phyloP scores from a whole-genome alignment of 1,284 basidiomycete genomes.

The Kwoniella shivajii region DNA sequence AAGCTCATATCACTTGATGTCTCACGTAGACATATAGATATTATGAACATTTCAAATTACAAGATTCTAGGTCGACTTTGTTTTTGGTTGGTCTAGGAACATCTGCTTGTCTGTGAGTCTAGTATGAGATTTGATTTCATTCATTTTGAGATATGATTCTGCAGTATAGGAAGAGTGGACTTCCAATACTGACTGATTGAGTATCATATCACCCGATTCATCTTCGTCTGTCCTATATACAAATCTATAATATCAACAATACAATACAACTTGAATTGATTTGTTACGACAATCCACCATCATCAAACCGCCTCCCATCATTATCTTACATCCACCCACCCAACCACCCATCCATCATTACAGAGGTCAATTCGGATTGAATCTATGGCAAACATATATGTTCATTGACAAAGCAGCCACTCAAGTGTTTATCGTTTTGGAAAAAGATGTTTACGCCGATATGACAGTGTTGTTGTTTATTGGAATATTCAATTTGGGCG shows the following conservation, averaged over 20 bases:
- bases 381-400: constrained; percentile 19
- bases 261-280: too few relatives aligned
- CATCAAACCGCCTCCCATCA: background rate
- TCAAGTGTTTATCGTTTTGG: constrained; percentile 5
- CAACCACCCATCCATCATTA: too few relatives aligned
- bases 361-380: constrained; percentile 16
- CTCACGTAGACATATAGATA: constrained; percentile 9
- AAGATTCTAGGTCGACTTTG: constrained; percentile 8
- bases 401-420: constrained; percentile 19
- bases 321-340: background rate
- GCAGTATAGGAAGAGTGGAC: too few relatives aligned
- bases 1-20: background rate
- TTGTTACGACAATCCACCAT: too few relatives aligned
- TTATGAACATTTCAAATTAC: constrained; percentile 9
- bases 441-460: constrained; percentile 17
- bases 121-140: too few relatives aligned
- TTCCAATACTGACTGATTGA: background rate
- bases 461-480: constrained; percentile 13
- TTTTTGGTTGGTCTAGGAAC: constrained; percentile 7
- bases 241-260: too few relatives aligned
- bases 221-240: too few relatives aligned
- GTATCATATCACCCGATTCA: too few relatives aligned
- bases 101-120: constrained; percentile 11
- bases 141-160: too few relatives aligned
- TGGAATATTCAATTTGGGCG: constrained; percentile 12